Percentiles rank a stretch among this genome's conserved stretches.
phyloP scores from a whole-genome alignment of 441 rosid species.

The Adansonia gregorii region DNA sequence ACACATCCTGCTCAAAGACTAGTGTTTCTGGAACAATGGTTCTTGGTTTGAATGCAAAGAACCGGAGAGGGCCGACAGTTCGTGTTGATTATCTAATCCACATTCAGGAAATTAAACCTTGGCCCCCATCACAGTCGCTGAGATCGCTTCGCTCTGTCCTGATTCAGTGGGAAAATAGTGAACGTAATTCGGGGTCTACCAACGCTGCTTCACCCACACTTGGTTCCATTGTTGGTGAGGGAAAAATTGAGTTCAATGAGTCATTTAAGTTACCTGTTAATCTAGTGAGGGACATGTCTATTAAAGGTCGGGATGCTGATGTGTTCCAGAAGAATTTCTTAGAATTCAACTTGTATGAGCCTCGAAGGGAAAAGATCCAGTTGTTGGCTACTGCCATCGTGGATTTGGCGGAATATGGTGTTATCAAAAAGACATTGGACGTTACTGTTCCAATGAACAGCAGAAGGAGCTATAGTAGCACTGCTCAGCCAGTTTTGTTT shows the following conservation, averaged over 20 bases:
- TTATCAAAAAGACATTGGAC: slow-evolving; percentile 52
- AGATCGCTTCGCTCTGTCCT: slow-evolving; percentile 81
- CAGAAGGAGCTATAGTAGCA: slow-evolving; percentile 74
- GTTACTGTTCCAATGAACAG: slow-evolving; percentile 71
- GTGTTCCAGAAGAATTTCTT: slow-evolving; percentile 65
- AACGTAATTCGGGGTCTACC: slow-evolving; percentile 73
- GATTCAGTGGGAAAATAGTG: slow-evolving; percentile 92
- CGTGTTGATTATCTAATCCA: slow-evolving; percentile 70
- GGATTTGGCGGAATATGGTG: slow-evolving; percentile 80
- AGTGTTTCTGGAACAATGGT: slow-evolving; percentile 52
- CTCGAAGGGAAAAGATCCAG: slow-evolving; percentile 84
- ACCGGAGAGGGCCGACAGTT: slow-evolving; percentile 53
- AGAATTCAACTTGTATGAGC: slow-evolving; percentile 85
- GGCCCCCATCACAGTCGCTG: slow-evolving; percentile 98
- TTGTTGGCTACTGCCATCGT: slow-evolving; percentile 73
- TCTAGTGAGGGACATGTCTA: slow-evolving; percentile 60
- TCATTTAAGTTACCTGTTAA: slow-evolving; percentile 81
- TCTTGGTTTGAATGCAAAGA: slow-evolving; percentile 64
- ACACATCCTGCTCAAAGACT: slow-evolving; percentile 20
- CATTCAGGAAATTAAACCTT: slow-evolving; percentile 88
- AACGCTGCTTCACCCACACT: slow-evolving; percentile 65
- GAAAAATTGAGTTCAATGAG: slow-evolving; percentile 84
- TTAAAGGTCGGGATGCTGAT: slow-evolving; percentile 56
- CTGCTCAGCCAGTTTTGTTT: slow-evolving; percentile 74
- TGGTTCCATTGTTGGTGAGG: slow-evolving; percentile 78